Evolutionary conservation across 2,329 filamentous ascomycete genomes (phyloP).

Genomic region (Fonsecaea multimorphosa): DNA sequence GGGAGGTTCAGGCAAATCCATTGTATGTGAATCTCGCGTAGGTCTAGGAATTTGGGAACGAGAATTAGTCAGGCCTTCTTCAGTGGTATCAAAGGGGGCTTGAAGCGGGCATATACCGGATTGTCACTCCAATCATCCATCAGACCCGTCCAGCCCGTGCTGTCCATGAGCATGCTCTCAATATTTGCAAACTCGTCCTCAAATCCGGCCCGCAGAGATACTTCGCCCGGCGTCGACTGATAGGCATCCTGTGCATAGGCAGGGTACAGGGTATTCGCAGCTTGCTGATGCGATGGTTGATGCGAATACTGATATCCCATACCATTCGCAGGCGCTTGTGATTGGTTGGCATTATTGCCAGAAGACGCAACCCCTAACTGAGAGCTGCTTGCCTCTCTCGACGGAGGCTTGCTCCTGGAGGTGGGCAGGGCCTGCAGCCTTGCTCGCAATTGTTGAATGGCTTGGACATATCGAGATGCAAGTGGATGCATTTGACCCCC

Average conservation of each 20-base stretch:
- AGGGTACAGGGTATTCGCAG: not conserved
- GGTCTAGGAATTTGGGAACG: not conserved
- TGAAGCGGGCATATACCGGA: not conserved
- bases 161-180: constrained; percentile 17
- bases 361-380: not conserved
- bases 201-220: constrained; percentile 1
- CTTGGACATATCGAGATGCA: constrained; percentile 14
- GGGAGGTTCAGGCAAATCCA: constrained; percentile 11
- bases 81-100: not conserved
- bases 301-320: not conserved
- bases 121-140: constrained; percentile 17
- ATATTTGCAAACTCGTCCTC: constrained; percentile 15
- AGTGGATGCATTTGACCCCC: constrained; percentile 15
- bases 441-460: constrained; percentile 12
- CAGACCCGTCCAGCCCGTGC: constrained; percentile 13
- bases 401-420: not conserved
- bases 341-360: not conserved
- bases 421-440: constrained; percentile 3
- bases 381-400: not conserved
- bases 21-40: constrained; percentile 18
- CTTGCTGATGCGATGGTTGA: constrained; percentile 5
- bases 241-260: not conserved
- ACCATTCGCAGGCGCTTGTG: not conserved
- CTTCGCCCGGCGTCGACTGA: constrained; percentile 6
- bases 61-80: constrained; percentile 3